Base-by-base conservation (phyloP, 441 rosid genomes). In the Bruguiera hainesii region DNA sequence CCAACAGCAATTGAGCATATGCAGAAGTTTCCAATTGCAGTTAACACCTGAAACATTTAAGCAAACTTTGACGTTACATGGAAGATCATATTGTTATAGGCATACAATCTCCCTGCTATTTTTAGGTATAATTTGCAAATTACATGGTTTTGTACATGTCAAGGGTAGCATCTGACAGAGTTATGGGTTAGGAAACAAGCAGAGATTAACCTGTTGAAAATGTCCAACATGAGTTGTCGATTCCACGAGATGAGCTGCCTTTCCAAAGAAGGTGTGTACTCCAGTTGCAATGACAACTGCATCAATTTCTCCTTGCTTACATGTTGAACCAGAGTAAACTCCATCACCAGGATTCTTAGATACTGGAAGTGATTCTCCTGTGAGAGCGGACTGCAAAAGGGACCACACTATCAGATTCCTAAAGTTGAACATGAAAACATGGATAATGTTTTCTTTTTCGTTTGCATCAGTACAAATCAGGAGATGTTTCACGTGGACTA, bases 11-110 rank as follows among this genome's bases (percentile, higher is more conserved):
- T 93, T 62, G 98, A 93, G 71, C 94, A 87, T 50, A 91, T 91
- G 75, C 98, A 93, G 87, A 93, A 94, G 87, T 89, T 94, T 59
- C 98, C 97, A 9, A 94, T 94, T 0, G 98, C 75, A 2, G 96
- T 91, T 11, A 72, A 31, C 26, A 66, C 75, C 75, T 61, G 71
- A 51, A 66, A 63, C 60, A 39, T 37, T 37, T 37, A 60, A 35
- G 42, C 42, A 37, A 37, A 37, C 42, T 37, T 37, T 37, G 8
- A 37, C 9, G 42, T 9, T 0, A 37, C 11, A 37, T 9, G 42
- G 42, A 37, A 37, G 42, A 37, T 37, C 42, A 8, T 37, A 37
- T 9, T 37, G 42, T 37, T 37, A 37, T 37, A 8, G 42, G 42
- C 42, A 9, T 37, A 8, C 10, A 7, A 9, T 9, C 42, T 7